Base-by-base conservation (phyloP, 2,329 filamentous ascomycete species). In the Septoria linicola region DNA sequence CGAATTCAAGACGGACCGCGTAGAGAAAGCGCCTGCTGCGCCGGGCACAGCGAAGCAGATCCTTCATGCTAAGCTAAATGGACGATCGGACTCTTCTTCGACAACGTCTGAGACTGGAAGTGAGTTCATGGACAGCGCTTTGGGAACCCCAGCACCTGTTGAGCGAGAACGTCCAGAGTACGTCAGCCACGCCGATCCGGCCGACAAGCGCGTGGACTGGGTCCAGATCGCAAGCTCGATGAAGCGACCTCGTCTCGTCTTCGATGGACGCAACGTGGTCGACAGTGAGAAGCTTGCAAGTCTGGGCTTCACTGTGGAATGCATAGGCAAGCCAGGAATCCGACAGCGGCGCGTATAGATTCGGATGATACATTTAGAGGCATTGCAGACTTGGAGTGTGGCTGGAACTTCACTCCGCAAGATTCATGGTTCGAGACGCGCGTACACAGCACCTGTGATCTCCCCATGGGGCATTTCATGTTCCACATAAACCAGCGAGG, bases 231-330 rank as follows among this genome's bases (percentile, higher is more conserved):
- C 68, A 4, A 44, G 40, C 17, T 46, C 55, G 21, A 70, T 71
- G 67, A 60, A 63, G 25, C 53, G 60, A 25, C 68, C 68, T 10
- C 60, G 61, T 50, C 66, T 67, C 16, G 61, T 71, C 16, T 71
- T 71, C 48, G 69, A 71, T 41, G 68, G 68, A 8, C 54, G 69
- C 16, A 67, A 67, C 23, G 61, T 71, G n/a, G 62, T 71, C 31
- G 65, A 70, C 51, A 53, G 55, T 3, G 51, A 52, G 27, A 63
- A 62, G 49, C 57, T 71, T 27, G 62, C 63, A 27, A 44, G 46
- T 13, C 46, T 71, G n/a, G 68, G 67, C 10, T 71, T 71, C 60
- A 60, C 59, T 2, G 67, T 70, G 41, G 64, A 68, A 49, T 61
- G 59, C 43, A 67, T 70, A 44, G 68, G 68, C 37, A 67, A 66